Evolutionary conservation across 208 protist genomes (phyloP).

Genomic region (Wallacemonas collosoma): DNA sequence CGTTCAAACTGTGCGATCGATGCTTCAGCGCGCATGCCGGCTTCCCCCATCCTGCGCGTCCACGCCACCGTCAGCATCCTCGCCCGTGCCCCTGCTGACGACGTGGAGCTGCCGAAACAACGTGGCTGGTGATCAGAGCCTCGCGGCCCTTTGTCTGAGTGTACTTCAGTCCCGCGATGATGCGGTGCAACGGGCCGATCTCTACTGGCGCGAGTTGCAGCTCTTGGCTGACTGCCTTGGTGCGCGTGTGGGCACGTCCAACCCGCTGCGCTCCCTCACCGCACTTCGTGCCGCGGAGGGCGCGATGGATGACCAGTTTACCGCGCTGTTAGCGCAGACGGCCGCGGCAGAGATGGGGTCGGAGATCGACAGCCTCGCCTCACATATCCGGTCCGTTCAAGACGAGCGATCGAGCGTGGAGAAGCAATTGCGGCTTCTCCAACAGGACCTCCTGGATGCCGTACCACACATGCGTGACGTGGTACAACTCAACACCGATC

Average conservation of each 20-base stretch:
- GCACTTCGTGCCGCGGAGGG: neutral
- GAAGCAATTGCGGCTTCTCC: neutral
- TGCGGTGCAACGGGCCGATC: neutral
- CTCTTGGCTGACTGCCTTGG: neutral
- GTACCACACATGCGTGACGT: neutral
- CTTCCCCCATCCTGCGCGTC: neutral
- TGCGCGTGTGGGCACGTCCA: neutral
- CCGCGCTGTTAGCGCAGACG: neutral
- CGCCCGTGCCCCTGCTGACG: neutral
- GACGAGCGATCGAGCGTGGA: neutral
- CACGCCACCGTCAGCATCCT: neutral
- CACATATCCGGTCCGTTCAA: neutral
- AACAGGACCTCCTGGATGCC: neutral
- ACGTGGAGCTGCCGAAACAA: neutral
- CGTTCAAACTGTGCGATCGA: neutral
- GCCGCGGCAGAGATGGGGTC: neutral
- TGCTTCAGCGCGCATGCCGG: neutral
- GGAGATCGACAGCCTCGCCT: neutral
- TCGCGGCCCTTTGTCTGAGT: neutral
- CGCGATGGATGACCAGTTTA: neutral
- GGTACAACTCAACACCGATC: neutral
- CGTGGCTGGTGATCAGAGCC: neutral
- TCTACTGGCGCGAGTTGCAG: slow-evolving; percentile 2
- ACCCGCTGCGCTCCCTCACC: neutral
- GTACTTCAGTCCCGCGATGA: neutral